Percentiles rank a stretch among this genome's conserved stretches.
Conservation (phyloP, 177 flowering plant species). For the Tripterygium wilfordii region DNA sequence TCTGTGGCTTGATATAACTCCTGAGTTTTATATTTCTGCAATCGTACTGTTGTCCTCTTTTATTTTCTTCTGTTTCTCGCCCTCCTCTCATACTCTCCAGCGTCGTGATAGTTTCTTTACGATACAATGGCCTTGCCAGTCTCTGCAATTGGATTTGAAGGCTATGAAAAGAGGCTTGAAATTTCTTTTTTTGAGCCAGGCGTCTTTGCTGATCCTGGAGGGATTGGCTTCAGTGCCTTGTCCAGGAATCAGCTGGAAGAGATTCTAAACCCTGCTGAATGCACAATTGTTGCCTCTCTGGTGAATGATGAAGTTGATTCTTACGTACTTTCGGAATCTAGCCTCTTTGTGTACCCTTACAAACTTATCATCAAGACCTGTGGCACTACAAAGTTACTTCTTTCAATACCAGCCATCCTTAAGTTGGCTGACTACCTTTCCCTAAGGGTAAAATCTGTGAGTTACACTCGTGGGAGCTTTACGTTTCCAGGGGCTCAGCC, state of each 20-base stretch:
- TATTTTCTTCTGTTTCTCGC: conserved; percentile 12
- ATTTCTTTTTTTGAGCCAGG: conserved; percentile 33
- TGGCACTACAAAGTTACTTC: conserved; percentile 48
- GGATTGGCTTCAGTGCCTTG: conserved; percentile 34
- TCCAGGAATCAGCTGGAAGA: conserved; percentile 44
- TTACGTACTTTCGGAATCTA: conserved; percentile 52
- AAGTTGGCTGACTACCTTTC: conserved; percentile 29
- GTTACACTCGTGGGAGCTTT: conserved; percentile 49
- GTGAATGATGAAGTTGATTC: conserved; percentile 39
- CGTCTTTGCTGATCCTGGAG: conserved; percentile 29
- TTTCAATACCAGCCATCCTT: conserved; percentile 40
- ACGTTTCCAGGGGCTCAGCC: conserved; percentile 46
- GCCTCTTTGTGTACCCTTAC: conserved; percentile 52
- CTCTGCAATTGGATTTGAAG: conserved; percentile 56
- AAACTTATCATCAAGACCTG: conserved; percentile 52
- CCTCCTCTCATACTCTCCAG: conserved; percentile 7
- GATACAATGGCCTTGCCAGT: conserved; percentile 27
- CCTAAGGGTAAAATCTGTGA: conserved; percentile 36
- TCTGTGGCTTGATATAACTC: conserved; percentile 5
- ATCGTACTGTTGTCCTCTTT: conserved; percentile 2
- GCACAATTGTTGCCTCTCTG: conserved; percentile 44
- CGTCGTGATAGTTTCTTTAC: not conserved
- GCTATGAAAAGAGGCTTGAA: conserved; percentile 52
- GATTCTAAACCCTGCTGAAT: conserved; percentile 40
- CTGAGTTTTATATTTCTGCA: conserved; percentile 2